These are phyloP conservation scores for Draba incana DNA, from an alignment of 345 rosid genomes.

Conservation along the genomic window DNA sequence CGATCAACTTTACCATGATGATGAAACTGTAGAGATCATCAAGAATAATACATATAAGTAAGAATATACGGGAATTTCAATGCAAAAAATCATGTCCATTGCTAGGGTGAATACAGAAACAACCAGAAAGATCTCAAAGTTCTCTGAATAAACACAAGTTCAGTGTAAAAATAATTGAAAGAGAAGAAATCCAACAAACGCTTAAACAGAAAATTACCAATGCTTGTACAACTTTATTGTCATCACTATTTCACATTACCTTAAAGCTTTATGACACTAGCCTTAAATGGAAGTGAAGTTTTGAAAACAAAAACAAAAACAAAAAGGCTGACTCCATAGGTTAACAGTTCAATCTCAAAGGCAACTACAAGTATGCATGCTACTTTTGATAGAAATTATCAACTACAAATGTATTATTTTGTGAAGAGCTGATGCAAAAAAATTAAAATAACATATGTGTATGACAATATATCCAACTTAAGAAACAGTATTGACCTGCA, in stretches of 20 bases:
- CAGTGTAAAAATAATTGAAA: constrained; percentile 15
- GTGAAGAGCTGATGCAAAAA: not conserved
- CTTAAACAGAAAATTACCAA: not conserved
- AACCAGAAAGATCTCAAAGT: constrained; percentile 16
- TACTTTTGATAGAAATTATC: not conserved
- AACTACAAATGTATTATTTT: constrained; percentile 6
- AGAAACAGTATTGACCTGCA: constrained; percentile 63
- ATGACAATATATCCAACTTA: constrained; percentile 17
- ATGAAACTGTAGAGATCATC: constrained; percentile 53
- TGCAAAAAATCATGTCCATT: constrained; percentile 8
- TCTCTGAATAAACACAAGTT: constrained; percentile 2
- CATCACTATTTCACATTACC: not conserved
- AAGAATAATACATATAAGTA: constrained; percentile 23
- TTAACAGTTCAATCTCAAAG: not conserved
- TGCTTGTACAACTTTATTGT: constrained; percentile 2
- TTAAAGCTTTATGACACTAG: not conserved
- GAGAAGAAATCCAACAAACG: constrained; percentile 19
- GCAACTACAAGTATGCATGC: not conserved
- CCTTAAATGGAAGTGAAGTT: not conserved
- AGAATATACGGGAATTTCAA: constrained; percentile 12
- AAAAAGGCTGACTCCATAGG: constrained; percentile 10
- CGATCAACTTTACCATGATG: constrained; percentile 68
- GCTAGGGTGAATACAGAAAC: constrained; percentile 12
- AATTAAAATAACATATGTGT: constrained; percentile 14
- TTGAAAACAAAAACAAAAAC: constrained; percentile 1